Evolutionary conservation across 2,329 filamentous ascomycete genomes (phyloP).

Genomic region (Colletotrichum nymphaeae): DNA sequence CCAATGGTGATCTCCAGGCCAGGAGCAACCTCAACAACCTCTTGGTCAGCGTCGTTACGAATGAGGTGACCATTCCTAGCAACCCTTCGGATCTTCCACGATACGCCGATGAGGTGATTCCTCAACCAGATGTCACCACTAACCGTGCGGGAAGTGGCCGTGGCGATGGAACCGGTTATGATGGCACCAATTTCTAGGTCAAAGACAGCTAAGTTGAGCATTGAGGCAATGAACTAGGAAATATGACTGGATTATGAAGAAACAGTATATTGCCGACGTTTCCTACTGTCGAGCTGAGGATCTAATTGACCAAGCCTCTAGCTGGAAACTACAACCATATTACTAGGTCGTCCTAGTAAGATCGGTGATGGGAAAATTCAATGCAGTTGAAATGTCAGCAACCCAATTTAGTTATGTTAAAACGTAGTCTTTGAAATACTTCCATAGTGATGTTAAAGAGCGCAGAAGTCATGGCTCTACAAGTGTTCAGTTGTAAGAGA

Average conservation of each 20-base stretch:
- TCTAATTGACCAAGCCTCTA: too few species aligned
- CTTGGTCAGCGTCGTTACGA: slow-evolving; percentile 22
- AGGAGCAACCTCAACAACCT: slow-evolving; percentile 8
- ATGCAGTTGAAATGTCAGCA: too few species aligned
- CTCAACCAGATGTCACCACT: slow-evolving; percentile 12
- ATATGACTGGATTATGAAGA: neutral
- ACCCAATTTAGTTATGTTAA: too few species aligned
- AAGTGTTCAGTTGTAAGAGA: too few species aligned
- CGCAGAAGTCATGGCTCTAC: too few species aligned
- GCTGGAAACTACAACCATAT: too few species aligned
- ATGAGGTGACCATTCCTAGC: slow-evolving; percentile 22
- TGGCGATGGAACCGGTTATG: slow-evolving; percentile 21
- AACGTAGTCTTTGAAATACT: too few species aligned
- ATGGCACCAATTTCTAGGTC: neutral
- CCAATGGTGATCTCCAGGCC: slow-evolving; percentile 36
- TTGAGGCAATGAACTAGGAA: too few species aligned
- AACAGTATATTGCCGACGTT: neutral
- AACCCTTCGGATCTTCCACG: slow-evolving; percentile 8
- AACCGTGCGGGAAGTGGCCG: slow-evolving; percentile 23
- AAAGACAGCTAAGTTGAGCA: neutral
- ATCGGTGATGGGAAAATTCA: too few species aligned
- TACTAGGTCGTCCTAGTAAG: too few species aligned
- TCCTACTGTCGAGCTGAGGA: neutral
- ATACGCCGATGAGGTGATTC: slow-evolving; percentile 15
- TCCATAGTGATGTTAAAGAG: too few species aligned